Evolutionary conservation across 2,329 filamentous ascomycete genomes (phyloP).

Genomic region (Monilinia fructicola): DNA sequence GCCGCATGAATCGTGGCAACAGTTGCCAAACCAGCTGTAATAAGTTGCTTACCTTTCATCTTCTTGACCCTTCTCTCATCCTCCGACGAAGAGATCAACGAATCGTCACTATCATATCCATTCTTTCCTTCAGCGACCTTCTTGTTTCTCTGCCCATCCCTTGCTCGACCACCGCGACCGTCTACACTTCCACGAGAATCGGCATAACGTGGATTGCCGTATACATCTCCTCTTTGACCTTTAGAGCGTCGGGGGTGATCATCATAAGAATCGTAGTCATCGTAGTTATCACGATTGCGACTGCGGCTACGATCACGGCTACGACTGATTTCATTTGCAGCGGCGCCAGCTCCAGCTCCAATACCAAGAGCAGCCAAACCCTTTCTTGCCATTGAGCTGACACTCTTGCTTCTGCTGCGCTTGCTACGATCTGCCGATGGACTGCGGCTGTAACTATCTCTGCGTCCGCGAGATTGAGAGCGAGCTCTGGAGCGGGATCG

Average conservation of each 20-base stretch:
- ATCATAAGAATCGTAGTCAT: constrained; percentile 33
- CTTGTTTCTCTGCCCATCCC: constrained; percentile 35
- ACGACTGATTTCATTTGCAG: constrained; percentile 36
- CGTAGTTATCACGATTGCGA: constrained; percentile 32
- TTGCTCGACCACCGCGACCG: constrained; percentile 29
- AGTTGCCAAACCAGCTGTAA: constrained; percentile 65
- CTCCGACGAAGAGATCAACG: constrained; percentile 58
- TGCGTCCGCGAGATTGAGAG: constrained; percentile 32
- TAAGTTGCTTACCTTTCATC: constrained; percentile 63
- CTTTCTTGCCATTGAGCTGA: constrained; percentile 62
- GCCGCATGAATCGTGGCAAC: constrained; percentile 69
- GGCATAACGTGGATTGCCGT: constrained; percentile 36
- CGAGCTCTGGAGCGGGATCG: constrained; percentile 47
- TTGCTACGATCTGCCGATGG: constrained; percentile 41
- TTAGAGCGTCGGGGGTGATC: constrained; percentile 23
- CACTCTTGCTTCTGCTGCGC: constrained; percentile 62
- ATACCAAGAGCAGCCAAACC: constrained; percentile 62
- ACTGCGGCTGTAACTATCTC: constrained; percentile 39
- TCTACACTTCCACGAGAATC: constrained; percentile 37
- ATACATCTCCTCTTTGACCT: constrained; percentile 31
- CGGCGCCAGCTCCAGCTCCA: constrained; percentile 45
- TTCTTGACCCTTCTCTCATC: constrained; percentile 64
- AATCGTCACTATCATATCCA: constrained; percentile 46
- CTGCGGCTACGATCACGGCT: constrained; percentile 31
- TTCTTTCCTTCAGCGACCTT: constrained; percentile 37